Conservation (phyloP, 306 rosid genomes). For the Pachyrhizus erosus region DNA sequence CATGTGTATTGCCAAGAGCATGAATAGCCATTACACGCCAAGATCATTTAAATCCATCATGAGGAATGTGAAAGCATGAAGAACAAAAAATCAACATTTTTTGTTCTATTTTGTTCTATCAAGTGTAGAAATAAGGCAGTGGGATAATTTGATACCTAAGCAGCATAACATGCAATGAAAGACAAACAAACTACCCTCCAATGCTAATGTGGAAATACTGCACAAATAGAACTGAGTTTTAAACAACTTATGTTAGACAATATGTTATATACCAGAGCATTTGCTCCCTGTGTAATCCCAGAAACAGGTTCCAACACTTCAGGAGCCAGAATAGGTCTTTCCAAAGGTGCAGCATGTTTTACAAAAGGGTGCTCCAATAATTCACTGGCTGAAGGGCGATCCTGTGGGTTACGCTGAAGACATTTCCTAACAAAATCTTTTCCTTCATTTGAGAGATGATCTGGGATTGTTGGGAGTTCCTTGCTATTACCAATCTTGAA, state of each 20-base stretch:
- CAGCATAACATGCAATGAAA: not conserved
- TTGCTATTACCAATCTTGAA: slow-evolving; percentile 98
- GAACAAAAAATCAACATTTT: not conserved
- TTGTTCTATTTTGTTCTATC: slow-evolving; percentile 2
- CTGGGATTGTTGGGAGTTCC: slow-evolving; percentile 93
- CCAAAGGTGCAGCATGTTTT: slow-evolving; percentile 84
- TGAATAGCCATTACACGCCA: slow-evolving; percentile 24
- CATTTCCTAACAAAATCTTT: slow-evolving; percentile 87
- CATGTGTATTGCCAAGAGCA: not conserved
- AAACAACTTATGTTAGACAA: not conserved
- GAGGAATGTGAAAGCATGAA: slow-evolving; percentile 7
- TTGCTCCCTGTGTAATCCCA: slow-evolving; percentile 68
- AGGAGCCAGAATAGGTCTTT: slow-evolving; percentile 66
- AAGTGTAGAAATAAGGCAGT: slow-evolving; percentile 4
- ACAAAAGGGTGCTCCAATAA: slow-evolving; percentile 96
- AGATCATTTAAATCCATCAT: not conserved
- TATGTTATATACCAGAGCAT: slow-evolving; percentile 64
- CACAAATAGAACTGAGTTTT: not conserved
- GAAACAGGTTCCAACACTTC: slow-evolving; percentile 63
- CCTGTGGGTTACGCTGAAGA: slow-evolving; percentile 85
- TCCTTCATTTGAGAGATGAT: slow-evolving; percentile 83
- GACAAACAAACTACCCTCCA: not conserved
- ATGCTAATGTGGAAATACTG: slow-evolving; percentile 23
- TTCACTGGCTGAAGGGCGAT: slow-evolving; percentile 80
- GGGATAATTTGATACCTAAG: not conserved